Percentiles rank a stretch among this genome's conserved stretches.
Evolutionary conservation across 2,329 filamentous ascomycete species (phyloP).

Genomic region (Fusarium metavorans): DNA sequence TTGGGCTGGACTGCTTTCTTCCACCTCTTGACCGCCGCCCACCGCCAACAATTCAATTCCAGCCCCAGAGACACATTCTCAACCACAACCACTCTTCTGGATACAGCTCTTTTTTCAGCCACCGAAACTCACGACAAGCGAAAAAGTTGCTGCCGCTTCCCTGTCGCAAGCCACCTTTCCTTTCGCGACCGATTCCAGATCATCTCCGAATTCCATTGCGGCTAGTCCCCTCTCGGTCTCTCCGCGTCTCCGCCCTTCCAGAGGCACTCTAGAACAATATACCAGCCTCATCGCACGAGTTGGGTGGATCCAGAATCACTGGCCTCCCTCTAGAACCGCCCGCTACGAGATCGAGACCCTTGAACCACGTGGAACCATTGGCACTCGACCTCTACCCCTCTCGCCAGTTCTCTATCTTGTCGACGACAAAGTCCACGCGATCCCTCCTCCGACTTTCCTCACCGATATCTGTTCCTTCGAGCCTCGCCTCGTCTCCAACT

Average conservation of each 20-base stretch:
- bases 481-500: background rate
- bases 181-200: slow-evolving; percentile 17
- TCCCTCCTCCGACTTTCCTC: slow-evolving; percentile 1
- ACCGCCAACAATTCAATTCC: slow-evolving; percentile 15
- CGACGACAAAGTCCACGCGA: slow-evolving; percentile 24
- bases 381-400: slow-evolving; percentile 33
- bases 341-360: slow-evolving; percentile 32
- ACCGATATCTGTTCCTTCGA: slow-evolving; percentile 8
- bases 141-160: background rate
- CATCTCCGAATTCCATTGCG: slow-evolving; percentile 12
- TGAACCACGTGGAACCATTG: slow-evolving; percentile 42
- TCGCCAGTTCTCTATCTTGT: slow-evolving; percentile 9
- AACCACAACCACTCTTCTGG: slow-evolving; percentile 13
- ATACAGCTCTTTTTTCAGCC: slow-evolving; percentile 19
- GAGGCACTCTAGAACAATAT: slow-evolving; percentile 31
- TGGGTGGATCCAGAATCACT: slow-evolving; percentile 36
- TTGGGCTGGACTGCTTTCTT: background rate
- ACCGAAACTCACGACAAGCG: slow-evolving; percentile 12
- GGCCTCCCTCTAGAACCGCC: slow-evolving; percentile 28
- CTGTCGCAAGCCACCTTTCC: slow-evolving; percentile 18
- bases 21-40: slow-evolving; percentile 29
- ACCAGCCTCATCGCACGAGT: slow-evolving; percentile 28
- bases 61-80: slow-evolving; percentile 14
- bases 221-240: slow-evolving; percentile 35
- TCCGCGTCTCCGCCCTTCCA: slow-evolving; percentile 34